Evolutionary conservation across 805 yeast genomes (phyloP).

Genomic region (Yamadazyma sp.): DNA sequence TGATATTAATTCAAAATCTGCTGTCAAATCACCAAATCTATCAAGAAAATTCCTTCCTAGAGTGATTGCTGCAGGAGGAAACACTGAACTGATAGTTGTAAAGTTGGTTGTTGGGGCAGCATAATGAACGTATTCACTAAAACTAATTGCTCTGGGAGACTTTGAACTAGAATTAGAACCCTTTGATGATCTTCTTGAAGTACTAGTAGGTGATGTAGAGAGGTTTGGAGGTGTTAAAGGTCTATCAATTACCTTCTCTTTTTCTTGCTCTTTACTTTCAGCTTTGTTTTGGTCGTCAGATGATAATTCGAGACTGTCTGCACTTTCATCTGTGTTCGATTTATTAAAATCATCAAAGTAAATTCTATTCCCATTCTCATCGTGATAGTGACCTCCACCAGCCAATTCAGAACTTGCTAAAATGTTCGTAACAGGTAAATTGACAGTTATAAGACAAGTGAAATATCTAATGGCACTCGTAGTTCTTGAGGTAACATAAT

Average conservation of each 20-base stretch:
- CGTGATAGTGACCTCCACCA: slow-evolving; percentile 23
- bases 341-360: slow-evolving; percentile 11
- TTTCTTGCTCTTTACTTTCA: background rate
- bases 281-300: slow-evolving; percentile 1
- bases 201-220: slow-evolving; percentile 3
- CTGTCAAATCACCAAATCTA: slow-evolving; percentile 56
- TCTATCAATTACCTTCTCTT: slow-evolving; percentile 5
- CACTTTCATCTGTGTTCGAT: slow-evolving; percentile 10
- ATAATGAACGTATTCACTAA: slow-evolving; percentile 71
- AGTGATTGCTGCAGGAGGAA: slow-evolving; percentile 76
- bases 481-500: slow-evolving; percentile 40
- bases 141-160: slow-evolving; percentile 35
- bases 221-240: slow-evolving; percentile 12
- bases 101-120: slow-evolving; percentile 69
- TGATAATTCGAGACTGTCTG: background rate
- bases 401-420: slow-evolving; percentile 42
- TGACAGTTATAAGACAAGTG: slow-evolving; percentile 48
- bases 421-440: slow-evolving; percentile 54
- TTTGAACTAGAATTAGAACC: slow-evolving; percentile 13
- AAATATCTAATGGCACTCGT: slow-evolving; percentile 47
- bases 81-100: slow-evolving; percentile 64
- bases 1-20: slow-evolving; percentile 71
- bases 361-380: slow-evolving; percentile 16
- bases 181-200: slow-evolving; percentile 11
- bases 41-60: slow-evolving; percentile 74